Percentiles rank a stretch among this genome's conserved stretches.
phyloP scores from a whole-genome alignment of 768 basidiomycete genomes.

The Podaxis sp. region DNA sequence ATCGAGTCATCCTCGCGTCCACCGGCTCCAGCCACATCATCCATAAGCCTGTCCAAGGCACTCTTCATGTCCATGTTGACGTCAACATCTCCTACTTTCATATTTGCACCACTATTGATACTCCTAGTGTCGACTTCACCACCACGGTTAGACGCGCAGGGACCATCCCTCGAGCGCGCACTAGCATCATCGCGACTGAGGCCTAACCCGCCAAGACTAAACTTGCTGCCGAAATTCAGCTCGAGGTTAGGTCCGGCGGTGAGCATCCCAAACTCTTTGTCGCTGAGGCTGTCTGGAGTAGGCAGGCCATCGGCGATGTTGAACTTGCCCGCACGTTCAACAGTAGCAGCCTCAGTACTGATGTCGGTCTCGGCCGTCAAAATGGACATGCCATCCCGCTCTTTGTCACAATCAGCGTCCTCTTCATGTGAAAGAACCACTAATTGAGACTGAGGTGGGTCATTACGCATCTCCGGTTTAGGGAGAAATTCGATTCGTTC shows the following conservation, averaged over 20 bases:
- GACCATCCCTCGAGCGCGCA: neutral
- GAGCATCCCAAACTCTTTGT: slow-evolving; percentile 32
- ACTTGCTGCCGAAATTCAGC: slow-evolving; percentile 49
- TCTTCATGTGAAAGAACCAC: slow-evolving; percentile 2
- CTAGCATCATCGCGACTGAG: slow-evolving; percentile 22
- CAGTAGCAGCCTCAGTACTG: slow-evolving; percentile 49
- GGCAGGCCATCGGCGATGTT: slow-evolving; percentile 22
- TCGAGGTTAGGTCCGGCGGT: slow-evolving; percentile 26
- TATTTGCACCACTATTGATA: slow-evolving; percentile 28
- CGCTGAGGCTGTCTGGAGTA: slow-evolving; percentile 20
- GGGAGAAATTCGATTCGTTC: slow-evolving; percentile 7
- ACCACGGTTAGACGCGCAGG: neutral
- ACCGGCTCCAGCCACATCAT: slow-evolving; percentile 55
- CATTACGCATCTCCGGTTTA: neutral
- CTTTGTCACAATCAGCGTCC: slow-evolving; percentile 26
- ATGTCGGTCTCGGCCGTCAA: slow-evolving; percentile 40
- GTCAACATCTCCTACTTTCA: slow-evolving; percentile 49
- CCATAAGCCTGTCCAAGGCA: slow-evolving; percentile 71
- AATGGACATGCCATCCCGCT: slow-evolving; percentile 35
- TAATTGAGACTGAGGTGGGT: neutral
- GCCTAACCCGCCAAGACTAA: slow-evolving; percentile 38
- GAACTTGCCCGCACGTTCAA: slow-evolving; percentile 45
- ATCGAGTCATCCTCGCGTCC: slow-evolving; percentile 39
- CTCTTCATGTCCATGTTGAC: slow-evolving; percentile 72
- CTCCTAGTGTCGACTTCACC: slow-evolving; percentile 14